These are phyloP conservation scores for Aureobasidium sp. DNA, from an alignment of 2,329 filamentous ascomycete species.

Conservation along the genomic window DNA sequence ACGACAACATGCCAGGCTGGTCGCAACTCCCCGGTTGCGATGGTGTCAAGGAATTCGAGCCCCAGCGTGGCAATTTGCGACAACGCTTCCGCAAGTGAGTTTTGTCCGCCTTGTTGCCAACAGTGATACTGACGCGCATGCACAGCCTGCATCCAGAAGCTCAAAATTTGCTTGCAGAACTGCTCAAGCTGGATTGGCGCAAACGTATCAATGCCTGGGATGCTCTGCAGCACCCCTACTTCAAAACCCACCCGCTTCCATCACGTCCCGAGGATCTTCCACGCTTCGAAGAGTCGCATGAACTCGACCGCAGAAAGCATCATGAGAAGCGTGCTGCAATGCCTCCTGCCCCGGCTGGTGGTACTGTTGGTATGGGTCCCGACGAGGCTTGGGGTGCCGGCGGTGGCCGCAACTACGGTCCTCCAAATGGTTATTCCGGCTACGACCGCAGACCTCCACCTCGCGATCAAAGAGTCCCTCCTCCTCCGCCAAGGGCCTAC, in stretches of 20 bases:
- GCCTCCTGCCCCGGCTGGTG: conserved; percentile 85
- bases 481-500: conserved; percentile 28
- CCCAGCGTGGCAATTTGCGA: conserved; percentile 58
- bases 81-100: conserved; percentile 67
- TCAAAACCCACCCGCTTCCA: conserved; percentile 70
- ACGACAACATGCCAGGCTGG: conserved; percentile 92
- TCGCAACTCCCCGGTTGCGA: conserved; percentile 74
- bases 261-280: conserved; percentile 82
- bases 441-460: conserved; percentile 22
- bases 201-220: conserved; percentile 88
- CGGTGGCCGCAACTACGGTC: conserved; percentile 21
- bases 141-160: conserved; percentile 50
- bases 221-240: conserved; percentile 87
- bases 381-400: conserved; percentile 40
- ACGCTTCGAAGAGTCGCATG: conserved; percentile 87
- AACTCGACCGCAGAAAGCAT: conserved; percentile 88
- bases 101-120: neutral
- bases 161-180: conserved; percentile 70
- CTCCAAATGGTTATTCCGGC: conserved; percentile 25
- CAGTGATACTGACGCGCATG: conserved; percentile 23
- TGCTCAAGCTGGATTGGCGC: conserved; percentile 84
- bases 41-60: conserved; percentile 56
- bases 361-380: conserved; percentile 70
- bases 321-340: conserved; percentile 76
- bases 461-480: conserved; percentile 32